Evolutionary conservation across 139 green algal species (phyloP), one percentile per base, ranked within the genome.

Genomic region (Chlorella sp.): DNA sequence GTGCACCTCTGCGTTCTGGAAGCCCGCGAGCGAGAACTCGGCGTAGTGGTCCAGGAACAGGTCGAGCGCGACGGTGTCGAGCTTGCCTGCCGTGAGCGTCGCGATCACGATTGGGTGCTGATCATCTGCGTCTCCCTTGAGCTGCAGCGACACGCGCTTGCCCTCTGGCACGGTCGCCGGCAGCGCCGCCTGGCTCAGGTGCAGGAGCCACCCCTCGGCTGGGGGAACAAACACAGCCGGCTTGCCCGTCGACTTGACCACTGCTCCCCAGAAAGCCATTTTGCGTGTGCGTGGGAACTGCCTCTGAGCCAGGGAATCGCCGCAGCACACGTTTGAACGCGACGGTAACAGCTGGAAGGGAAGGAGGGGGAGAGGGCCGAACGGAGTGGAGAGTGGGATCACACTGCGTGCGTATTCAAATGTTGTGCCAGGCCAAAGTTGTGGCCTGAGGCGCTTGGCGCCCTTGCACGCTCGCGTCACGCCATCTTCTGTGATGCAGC

Each of bases 11-110:
- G 42, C 49, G 4, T n/a, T 31, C 1, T 55, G 30, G 6, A 24
- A 33, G 1, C 55, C 55, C 5, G 33, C 63, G 5, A 93, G 86
- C 1, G 30, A 82, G 35, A 97, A 93, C 82, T 96, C 91, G 1
- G 82, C 68, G 74, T 96, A 96, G 26, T 86, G 59, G 62, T 84
- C 75, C 2, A 94, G 76, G 31, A 95, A 80, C 50, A 94, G 79
- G 80, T 96, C 89, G 67, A 97, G 76, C 4, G 69, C 49, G 0
- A 77, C 71, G 17, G 80, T 85, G 70, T 94, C 90, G 22, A 64
- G 29, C 20, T 20, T 27, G 20, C 55, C 55, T 10, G 55, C 55
- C 20, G 17, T 64, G 24, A 64, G 55, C 4, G 55, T 64, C 4
- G 14, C 22, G 24, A 64, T 64, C 17, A 64, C 24, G 14, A 64